Conservation (phyloP, 176 grass and related monocot genomes). For the Rhynchospora breviuscula region DNA sequence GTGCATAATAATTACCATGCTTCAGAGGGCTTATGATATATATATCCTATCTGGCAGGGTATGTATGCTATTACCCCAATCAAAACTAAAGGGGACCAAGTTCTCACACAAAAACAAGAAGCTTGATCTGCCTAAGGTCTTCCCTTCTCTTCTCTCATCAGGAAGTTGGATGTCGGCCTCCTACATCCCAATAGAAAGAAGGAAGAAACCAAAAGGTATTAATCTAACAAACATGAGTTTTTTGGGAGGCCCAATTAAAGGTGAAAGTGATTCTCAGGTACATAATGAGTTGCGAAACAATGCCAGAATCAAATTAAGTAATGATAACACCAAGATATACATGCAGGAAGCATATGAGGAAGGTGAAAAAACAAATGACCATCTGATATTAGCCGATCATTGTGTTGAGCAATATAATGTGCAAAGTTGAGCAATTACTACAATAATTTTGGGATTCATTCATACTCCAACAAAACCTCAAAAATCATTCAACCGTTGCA, state of each 20-base stretch:
- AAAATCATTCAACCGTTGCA: neutral
- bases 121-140: slow-evolving; percentile 48
- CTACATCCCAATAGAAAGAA: slow-evolving; percentile 41
- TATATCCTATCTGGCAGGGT: neutral
- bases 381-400: neutral
- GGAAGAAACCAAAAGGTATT: slow-evolving; percentile 35
- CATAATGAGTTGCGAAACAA: slow-evolving; percentile 2
- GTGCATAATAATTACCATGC: neutral
- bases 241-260: neutral
- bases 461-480: neutral
- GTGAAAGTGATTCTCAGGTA: neutral
- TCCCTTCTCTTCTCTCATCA: slow-evolving; percentile 41
- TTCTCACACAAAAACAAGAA: slow-evolving; percentile 46
- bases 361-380: neutral
- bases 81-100: slow-evolving; percentile 34
- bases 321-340: neutral
- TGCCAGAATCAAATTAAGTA: neutral
- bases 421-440: neutral
- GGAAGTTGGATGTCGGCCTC: slow-evolving; percentile 42
- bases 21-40: neutral
- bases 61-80: neutral
- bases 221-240: slow-evolving; percentile 28
- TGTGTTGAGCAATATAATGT: neutral
- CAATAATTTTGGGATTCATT: neutral
- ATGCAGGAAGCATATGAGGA: neutral